phyloP scores from a whole-genome alignment of 352 stramenopile species.

The Pythium myriotylum region DNA sequence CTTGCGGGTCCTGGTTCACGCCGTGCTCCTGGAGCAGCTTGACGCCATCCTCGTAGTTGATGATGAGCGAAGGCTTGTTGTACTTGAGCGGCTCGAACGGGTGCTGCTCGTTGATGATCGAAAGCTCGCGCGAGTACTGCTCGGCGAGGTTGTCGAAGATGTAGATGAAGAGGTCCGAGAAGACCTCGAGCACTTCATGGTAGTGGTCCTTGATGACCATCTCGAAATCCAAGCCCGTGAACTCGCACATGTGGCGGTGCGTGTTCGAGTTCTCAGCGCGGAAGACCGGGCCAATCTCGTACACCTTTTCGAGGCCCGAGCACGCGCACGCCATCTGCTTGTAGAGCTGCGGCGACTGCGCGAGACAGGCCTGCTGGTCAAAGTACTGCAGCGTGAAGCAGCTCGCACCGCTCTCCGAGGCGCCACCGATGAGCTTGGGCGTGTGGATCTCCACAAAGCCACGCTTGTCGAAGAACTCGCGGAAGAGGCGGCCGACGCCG shows the following conservation, averaged over 20 bases:
- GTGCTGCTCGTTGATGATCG: slow-evolving; percentile 96
- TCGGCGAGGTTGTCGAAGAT: slow-evolving; percentile 99
- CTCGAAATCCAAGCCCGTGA: slow-evolving; percentile 99
- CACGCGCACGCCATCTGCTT: slow-evolving; percentile 99
- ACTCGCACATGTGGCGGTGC: slow-evolving; percentile 99
- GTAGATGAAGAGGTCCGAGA: slow-evolving; percentile 99
- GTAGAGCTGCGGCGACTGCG: slow-evolving; percentile 98
- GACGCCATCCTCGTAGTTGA: slow-evolving; percentile 95
- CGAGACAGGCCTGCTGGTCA: slow-evolving; percentile 95
- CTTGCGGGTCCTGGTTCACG: slow-evolving; percentile 71
- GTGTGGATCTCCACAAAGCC: slow-evolving; percentile 99
- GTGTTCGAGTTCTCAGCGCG: slow-evolving; percentile 99
- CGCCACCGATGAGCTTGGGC: slow-evolving; percentile 97
- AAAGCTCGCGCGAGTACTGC: slow-evolving; percentile 93
- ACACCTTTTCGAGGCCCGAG: slow-evolving; percentile 98
- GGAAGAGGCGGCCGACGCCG: slow-evolving; percentile 96
- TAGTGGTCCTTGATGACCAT: slow-evolving; percentile 99
- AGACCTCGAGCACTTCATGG: slow-evolving; percentile 97
- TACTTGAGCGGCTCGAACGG: slow-evolving; percentile 98
- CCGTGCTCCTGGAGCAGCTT: slow-evolving; percentile 90
- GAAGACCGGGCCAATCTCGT: slow-evolving; percentile 99
- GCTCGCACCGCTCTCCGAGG: slow-evolving; percentile 97
- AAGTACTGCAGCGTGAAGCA: slow-evolving; percentile 99
- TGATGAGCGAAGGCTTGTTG: slow-evolving; percentile 91
- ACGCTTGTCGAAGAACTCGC: slow-evolving; percentile 94